Percentiles rank a stretch among this genome's conserved stretches.
These are phyloP conservation scores for Hyaloscypha finlandica DNA, from an alignment of 495 filamentous ascomycete species.

Conservation along the genomic window DNA sequence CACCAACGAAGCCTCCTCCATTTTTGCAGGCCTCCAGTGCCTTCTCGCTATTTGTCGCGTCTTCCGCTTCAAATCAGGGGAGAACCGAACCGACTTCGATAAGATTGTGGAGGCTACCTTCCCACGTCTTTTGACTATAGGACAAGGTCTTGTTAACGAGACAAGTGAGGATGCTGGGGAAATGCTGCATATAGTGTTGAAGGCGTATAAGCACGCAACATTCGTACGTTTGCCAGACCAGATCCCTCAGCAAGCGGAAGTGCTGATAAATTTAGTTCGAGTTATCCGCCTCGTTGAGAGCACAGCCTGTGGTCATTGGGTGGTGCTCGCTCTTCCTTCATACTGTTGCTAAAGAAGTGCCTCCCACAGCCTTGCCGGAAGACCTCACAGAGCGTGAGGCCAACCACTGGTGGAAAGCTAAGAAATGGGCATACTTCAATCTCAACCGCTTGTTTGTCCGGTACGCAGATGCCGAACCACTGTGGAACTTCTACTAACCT, in stretches of 20 bases:
- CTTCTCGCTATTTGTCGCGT: slow-evolving; percentile 89
- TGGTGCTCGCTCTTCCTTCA: slow-evolving; percentile 95
- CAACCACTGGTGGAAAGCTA: slow-evolving; percentile 99
- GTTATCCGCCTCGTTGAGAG: slow-evolving; percentile 71
- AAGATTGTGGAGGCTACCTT: slow-evolving; percentile 91
- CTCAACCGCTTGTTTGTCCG: slow-evolving; percentile 93
- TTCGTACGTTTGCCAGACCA: slow-evolving; percentile 66
- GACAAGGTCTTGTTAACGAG: slow-evolving; percentile 84
- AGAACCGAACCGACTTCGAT: slow-evolving; percentile 83
- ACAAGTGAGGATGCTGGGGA: slow-evolving; percentile 90
- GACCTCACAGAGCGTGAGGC: slow-evolving; percentile 84
- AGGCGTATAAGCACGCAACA: slow-evolving; percentile 95
- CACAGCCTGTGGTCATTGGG: slow-evolving; percentile 80
- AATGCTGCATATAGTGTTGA: slow-evolving; percentile 92
- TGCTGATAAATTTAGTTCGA: slow-evolving; percentile 64
- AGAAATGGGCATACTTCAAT: slow-evolving; percentile 99
- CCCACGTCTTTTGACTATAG: slow-evolving; percentile 85
- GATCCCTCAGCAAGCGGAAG: neutral
- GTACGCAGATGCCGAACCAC: slow-evolving; percentile 46
- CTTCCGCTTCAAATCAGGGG: slow-evolving; percentile 86
- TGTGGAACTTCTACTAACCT: slow-evolving; percentile 25
- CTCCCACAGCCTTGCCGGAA: slow-evolving; percentile 74
- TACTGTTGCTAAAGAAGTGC: slow-evolving; percentile 83
- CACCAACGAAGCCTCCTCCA: slow-evolving; percentile 77
- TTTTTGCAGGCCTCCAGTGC: slow-evolving; percentile 92